These are phyloP conservation scores for Amborella trichopoda DNA, from an alignment of 164 flowering plant species.

Conservation along the genomic window DNA sequence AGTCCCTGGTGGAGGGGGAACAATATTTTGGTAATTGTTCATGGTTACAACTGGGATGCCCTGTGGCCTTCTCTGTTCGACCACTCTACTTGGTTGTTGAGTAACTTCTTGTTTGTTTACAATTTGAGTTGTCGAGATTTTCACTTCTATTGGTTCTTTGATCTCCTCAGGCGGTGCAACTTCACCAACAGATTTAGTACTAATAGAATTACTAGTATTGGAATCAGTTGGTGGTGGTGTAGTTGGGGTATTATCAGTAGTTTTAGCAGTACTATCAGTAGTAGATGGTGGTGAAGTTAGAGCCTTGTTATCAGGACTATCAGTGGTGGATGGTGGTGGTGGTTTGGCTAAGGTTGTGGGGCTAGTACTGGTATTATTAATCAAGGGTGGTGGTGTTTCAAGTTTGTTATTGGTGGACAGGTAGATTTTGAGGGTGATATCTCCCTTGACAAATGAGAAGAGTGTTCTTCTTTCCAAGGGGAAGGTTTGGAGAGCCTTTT, in stretches of 20 bases:
- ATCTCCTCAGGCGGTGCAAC: conserved; percentile 1
- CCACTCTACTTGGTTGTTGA: background rate
- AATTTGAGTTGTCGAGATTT: background rate
- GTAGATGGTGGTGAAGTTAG: background rate
- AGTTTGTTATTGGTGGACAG: conserved; percentile 7
- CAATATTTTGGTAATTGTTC: too few species aligned
- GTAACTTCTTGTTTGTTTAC: background rate
- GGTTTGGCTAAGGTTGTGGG: too few species aligned
- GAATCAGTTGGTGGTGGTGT: conserved; percentile 1
- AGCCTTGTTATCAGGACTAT: background rate
- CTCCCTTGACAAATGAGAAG: conserved; percentile 19
- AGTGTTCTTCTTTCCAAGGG: conserved; percentile 20
- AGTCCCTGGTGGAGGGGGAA: too few species aligned
- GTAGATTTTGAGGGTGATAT: conserved; percentile 21
- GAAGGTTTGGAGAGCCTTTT: conserved; percentile 20
- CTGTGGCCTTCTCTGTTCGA: background rate
- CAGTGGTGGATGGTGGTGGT: conserved; percentile 1
- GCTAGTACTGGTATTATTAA: too few species aligned
- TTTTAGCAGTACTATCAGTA: background rate
- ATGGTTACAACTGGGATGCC: background rate
- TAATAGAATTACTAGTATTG: conserved; percentile 3
- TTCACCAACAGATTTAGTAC: background rate
- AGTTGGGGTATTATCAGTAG: background rate
- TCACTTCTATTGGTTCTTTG: conserved; percentile 4
- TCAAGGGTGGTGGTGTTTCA: conserved; percentile 4